phyloP scores from a whole-genome alignment of 805 yeast genomes.

The Lipomyces chichibuensis region DNA sequence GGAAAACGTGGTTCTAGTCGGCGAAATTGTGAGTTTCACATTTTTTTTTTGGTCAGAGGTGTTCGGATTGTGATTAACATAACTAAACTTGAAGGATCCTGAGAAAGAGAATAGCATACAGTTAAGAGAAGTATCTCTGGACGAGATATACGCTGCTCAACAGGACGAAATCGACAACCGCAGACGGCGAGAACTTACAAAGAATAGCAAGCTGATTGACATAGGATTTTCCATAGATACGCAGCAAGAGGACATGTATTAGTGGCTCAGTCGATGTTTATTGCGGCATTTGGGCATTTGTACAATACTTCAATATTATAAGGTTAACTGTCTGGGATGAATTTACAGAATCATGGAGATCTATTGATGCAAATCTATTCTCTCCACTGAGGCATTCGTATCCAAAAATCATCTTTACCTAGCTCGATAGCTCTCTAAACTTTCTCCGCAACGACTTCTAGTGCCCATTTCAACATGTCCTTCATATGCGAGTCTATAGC shows the following conservation, averaged over 20 bases:
- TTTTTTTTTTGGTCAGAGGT: neutral
- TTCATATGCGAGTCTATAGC: slow-evolving; percentile 27
- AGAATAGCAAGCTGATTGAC: slow-evolving; percentile 16
- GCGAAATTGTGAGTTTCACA: slow-evolving; percentile 63
- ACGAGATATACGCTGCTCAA: slow-evolving; percentile 23
- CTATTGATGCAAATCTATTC: neutral
- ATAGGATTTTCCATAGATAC: slow-evolving; percentile 28
- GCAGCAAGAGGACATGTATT: slow-evolving; percentile 32
- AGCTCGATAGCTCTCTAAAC: neutral
- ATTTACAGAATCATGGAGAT: neutral
- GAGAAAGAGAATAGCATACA: slow-evolving; percentile 9
- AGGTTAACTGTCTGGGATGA: neutral
- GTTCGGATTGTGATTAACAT: neutral
- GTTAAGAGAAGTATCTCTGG: slow-evolving; percentile 23
- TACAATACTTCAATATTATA: neutral
- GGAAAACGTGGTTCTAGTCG: slow-evolving; percentile 91
- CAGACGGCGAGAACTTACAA: slow-evolving; percentile 12
- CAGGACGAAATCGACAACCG: slow-evolving; percentile 25
- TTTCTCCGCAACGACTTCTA: slow-evolving; percentile 2
- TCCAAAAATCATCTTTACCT: neutral
- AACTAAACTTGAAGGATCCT: slow-evolving; percentile 18
- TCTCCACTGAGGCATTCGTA: neutral
- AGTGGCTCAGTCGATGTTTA: neutral
- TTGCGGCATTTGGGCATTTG: neutral
- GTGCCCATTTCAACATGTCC: slow-evolving; percentile 33